Base-by-base conservation (phyloP, 257 asterid species). In the Lavandula angustifolia region DNA sequence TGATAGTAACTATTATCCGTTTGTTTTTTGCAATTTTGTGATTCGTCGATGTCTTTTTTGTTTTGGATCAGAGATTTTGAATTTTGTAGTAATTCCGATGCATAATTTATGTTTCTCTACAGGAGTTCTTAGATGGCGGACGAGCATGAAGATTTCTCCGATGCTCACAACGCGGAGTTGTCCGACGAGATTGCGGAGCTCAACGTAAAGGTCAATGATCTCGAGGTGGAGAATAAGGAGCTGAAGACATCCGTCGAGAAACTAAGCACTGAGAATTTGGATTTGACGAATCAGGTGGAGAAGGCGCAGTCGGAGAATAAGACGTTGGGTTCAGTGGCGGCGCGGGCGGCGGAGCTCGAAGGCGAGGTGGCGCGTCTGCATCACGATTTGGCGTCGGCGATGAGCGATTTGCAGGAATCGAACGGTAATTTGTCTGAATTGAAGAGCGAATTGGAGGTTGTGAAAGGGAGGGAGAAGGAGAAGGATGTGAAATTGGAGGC, bases 331-430 rank as follows among this genome's bases (percentile, higher is more conserved):
- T 33, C 78, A 1, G 92, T 84, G 53, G 92, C 82, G 9, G 81
- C 81, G 13, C 74, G 95, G 67, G 92, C 92, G 3, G 53, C 88
- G n/a, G 88, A 79, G 77, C 76, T 88, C 27, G 95, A 88, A 58
- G 68, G 68, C 3, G 90, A 86, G 54, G 87, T 84, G 56, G 72
- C 88, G 3, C 74, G 84, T 67, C 80, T 84, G 72, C 92, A 86
- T 46, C 95, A 84, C 42, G 95, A 84, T 68, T 67, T 88, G 80
- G 75, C 76, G 0, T 67, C 86, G 0, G 68, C 87, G 3, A 66
- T 57, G 83, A 78, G 75, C 54, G 85, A 74, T 55, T 51, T 82
- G 71, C 74, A 78, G 72, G 91, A 83, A 7, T 56, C 84, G 0
- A 81, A 55, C 51, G 46, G 17, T 7, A 91, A 86, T 58, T 46